These are phyloP conservation scores for Coemansia sp. DNA, from an alignment of 192 early-diverging fungal genomes.

Conservation along the genomic window DNA sequence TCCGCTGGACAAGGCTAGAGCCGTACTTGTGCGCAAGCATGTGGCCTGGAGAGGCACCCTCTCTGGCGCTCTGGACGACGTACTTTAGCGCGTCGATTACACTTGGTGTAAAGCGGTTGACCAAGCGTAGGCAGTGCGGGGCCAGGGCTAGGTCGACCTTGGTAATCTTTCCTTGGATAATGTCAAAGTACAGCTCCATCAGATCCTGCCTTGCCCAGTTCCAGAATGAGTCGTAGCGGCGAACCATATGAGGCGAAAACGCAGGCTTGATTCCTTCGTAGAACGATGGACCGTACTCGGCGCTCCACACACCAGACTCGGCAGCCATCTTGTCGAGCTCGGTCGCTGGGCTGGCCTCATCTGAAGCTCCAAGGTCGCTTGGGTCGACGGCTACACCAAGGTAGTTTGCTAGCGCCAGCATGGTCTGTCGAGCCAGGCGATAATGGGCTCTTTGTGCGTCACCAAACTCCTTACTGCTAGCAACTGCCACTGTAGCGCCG, in stretches of 20 bases:
- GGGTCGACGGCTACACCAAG: slow-evolving; percentile 72
- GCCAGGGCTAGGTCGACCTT: slow-evolving; percentile 66
- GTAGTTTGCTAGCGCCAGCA: slow-evolving; percentile 77
- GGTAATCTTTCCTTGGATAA: slow-evolving; percentile 80
- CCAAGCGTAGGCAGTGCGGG: slow-evolving; percentile 83
- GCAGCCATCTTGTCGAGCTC: slow-evolving; percentile 65
- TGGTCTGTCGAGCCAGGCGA: slow-evolving; percentile 65
- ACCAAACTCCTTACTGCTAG: slow-evolving; percentile 83
- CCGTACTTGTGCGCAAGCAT: slow-evolving; percentile 81
- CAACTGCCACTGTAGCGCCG: slow-evolving; percentile 63
- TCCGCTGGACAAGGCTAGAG: slow-evolving; percentile 58
- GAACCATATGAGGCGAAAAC: slow-evolving; percentile 80
- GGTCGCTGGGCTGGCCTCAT: slow-evolving; percentile 59
- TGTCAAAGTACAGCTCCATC: slow-evolving; percentile 83
- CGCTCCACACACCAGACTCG: slow-evolving; percentile 58
- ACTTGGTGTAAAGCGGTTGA: slow-evolving; percentile 62
- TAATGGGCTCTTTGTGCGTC: slow-evolving; percentile 67
- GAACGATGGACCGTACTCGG: slow-evolving; percentile 90
- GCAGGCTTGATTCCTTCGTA: slow-evolving; percentile 79
- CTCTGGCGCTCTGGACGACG: slow-evolving; percentile 81
- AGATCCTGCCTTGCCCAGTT: slow-evolving; percentile 76
- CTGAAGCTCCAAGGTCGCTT: slow-evolving; percentile 59
- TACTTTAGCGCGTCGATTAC: slow-evolving; percentile 49
- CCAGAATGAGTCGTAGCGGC: slow-evolving; percentile 94
- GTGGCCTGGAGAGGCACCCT: slow-evolving; percentile 65